A percentile compares a stretch with the other conserved stretches of the same genome.
Evolutionary conservation across 352 stramenopile genomes (phyloP).

Genomic region (Phytophthora uliginosa): DNA sequence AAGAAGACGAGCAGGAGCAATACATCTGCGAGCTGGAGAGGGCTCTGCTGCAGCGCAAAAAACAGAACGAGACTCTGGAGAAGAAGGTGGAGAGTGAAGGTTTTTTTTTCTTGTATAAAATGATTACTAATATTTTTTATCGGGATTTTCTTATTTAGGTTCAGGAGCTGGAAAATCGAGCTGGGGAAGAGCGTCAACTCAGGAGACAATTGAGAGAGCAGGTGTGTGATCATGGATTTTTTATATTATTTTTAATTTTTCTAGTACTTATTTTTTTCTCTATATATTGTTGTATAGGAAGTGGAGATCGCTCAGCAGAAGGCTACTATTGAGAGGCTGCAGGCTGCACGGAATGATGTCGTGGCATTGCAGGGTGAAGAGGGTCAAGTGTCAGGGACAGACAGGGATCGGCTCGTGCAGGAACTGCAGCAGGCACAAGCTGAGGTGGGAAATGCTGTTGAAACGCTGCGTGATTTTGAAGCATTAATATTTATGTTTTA

Average conservation of each 20-base stretch:
- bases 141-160: slow-evolving; percentile 9
- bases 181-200: slow-evolving; percentile 12
- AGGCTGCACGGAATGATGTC: slow-evolving; percentile 17
- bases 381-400: slow-evolving; percentile 7
- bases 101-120: slow-evolving; percentile 15
- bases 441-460: slow-evolving; percentile 41
- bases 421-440: slow-evolving; percentile 64
- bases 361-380: slow-evolving; percentile 16
- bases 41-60: slow-evolving; percentile 79
- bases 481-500: slow-evolving; percentile 2
- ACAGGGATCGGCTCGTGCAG: slow-evolving; percentile 39
- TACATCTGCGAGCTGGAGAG: slow-evolving; percentile 86
- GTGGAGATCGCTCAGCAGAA: slow-evolving; percentile 35
- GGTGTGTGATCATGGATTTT: not conserved
- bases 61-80: slow-evolving; percentile 73
- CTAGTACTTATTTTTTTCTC: not conserved
- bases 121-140: slow-evolving; percentile 7
- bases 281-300: slow-evolving; percentile 16
- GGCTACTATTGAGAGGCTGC: slow-evolving; percentile 25
- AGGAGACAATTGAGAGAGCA: slow-evolving; percentile 32
- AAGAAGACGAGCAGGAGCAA: slow-evolving; percentile 79
- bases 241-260: slow-evolving; percentile 1
- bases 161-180: slow-evolving; percentile 20
- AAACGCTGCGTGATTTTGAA: not conserved
- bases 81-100: slow-evolving; percentile 48